Base-by-base conservation (phyloP, 148 eudicot species). In the Spergularia bocconei region DNA sequence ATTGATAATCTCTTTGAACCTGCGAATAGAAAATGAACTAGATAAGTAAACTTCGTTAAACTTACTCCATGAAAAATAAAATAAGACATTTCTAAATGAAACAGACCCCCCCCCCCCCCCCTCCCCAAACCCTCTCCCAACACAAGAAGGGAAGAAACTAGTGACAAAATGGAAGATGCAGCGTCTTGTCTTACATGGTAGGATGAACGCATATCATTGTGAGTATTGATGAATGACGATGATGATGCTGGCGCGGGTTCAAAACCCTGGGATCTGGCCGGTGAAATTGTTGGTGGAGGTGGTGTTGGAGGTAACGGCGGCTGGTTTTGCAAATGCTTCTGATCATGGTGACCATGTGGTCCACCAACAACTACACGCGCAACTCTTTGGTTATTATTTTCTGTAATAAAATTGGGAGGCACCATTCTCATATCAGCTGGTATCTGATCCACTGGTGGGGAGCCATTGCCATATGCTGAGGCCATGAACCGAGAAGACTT, bases 251-350 rank as follows among this genome's bases (percentile, higher is more conserved):
- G 76, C 67, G 60, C 71, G 76, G 86, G 73, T 47, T 88, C 92
- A 55, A 77, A 75, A 79, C 73, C 76, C 83, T 88, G 90, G 59
- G 88, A 86, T 78, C 75, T 75, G 13, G 81, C 77, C 7, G 96
- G 86, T 47, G 89, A 79, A n/a, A 89, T 76, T 48, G 91, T 82
- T 58, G 85, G 73, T 20, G 94, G 99, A 11, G 98, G 97, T 12
- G 93, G 98, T 77, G 91, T 90, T n/a, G 94, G 98, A 77, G 99
- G 99, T 69, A 96, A 85, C 25, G 99, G 99, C n/a, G 99, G 99
- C 75, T 92, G 97, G 74, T 68, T 86, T 38, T 79, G 74, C 55
- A 82, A 77, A 82, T 78, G 88, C 59, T 91, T 94, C 33, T 83
- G 89, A 59, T 90, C 95, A 75, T 75, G 87, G 62, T 73, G 79